phyloP scores from a whole-genome alignment of 2,329 filamentous ascomycete genomes.

The Aspergillus eucalypticola region DNA sequence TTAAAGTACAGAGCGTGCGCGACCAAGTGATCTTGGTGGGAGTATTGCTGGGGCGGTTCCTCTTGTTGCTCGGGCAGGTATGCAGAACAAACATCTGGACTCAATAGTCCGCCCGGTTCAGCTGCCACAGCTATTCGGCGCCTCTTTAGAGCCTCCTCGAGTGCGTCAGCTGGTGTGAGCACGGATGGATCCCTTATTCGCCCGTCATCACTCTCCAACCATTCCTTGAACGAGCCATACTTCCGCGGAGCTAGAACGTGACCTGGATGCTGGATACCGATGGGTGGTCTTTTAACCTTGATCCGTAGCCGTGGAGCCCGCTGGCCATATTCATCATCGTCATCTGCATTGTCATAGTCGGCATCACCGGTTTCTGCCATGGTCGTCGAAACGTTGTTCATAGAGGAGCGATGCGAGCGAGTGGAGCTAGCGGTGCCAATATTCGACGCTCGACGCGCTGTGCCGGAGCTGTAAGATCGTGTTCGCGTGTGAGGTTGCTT shows the following conservation, averaged over 20 bases:
- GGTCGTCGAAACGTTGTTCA: conserved; percentile 21
- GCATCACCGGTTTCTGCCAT: conserved; percentile 14
- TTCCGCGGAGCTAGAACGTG: conserved; percentile 50
- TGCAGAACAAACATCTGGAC: conserved; percentile 66
- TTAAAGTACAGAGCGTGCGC: conserved; percentile 79
- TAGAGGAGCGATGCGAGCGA: conserved; percentile 31
- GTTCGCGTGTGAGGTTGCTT: conserved; percentile 30
- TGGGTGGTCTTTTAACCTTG: conserved; percentile 53
- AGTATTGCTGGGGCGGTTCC: conserved; percentile 76
- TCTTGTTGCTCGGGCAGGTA: conserved; percentile 73
- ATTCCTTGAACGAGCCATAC: conserved; percentile 60
- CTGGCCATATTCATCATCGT: conserved; percentile 20
- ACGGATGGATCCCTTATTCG: conserved; percentile 47
- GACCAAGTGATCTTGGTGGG: conserved; percentile 82
- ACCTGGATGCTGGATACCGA: conserved; percentile 53
- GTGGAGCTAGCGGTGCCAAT: conserved; percentile 24
- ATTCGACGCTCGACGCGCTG: conserved; percentile 20
- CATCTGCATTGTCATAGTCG: conserved; percentile 22
- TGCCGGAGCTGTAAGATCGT: conserved; percentile 33
- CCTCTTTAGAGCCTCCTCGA: conserved; percentile 69
- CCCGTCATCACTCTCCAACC: conserved; percentile 58
- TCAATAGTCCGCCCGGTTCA: conserved; percentile 73
- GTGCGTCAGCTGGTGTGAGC: conserved; percentile 61
- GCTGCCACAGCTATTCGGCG: conserved; percentile 70
- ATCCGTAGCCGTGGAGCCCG: conserved; percentile 45